Evolutionary conservation across 2,329 filamentous ascomycete genomes (phyloP).

Genomic region (Ilyonectria mors-panacis): DNA sequence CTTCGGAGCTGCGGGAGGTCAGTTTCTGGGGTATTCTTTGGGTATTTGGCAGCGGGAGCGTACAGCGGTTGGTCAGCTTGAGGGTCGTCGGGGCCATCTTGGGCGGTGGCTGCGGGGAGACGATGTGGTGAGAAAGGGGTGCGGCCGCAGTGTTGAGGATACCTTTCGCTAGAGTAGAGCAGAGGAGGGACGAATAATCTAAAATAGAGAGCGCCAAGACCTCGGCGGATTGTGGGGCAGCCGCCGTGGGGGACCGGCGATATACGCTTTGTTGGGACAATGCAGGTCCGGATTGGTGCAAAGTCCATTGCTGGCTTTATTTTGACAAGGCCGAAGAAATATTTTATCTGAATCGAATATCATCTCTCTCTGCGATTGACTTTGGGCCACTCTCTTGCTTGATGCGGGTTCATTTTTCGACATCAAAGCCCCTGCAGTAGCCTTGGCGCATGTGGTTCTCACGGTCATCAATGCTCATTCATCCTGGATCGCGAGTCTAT

Average conservation of each 20-base stretch:
- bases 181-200: slow-evolving; percentile 9
- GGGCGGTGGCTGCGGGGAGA: slow-evolving; percentile 15
- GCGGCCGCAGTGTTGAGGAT: slow-evolving; percentile 17
- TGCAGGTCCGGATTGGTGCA: neutral
- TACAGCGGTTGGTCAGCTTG: slow-evolving; percentile 61
- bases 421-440: neutral
- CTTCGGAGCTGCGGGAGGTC: slow-evolving; percentile 57
- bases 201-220: slow-evolving; percentile 9
- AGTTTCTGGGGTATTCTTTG: neutral
- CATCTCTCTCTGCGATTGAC: neutral
- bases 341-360: neutral
- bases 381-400: neutral
- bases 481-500: neutral
- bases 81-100: slow-evolving; percentile 55
- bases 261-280: slow-evolving; percentile 14
- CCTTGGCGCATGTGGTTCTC: neutral
- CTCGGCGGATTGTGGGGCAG: slow-evolving; percentile 20
- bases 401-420: neutral
- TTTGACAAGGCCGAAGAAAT: neutral
- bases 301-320: neutral
- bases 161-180: neutral
- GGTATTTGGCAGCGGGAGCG: slow-evolving; percentile 15
- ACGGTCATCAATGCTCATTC: neutral
- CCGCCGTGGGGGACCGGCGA: neutral
- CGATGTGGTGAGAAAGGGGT: neutral